phyloP scores from a whole-genome alignment of 768 basidiomycete genomes.

The Collybia mongolica region DNA sequence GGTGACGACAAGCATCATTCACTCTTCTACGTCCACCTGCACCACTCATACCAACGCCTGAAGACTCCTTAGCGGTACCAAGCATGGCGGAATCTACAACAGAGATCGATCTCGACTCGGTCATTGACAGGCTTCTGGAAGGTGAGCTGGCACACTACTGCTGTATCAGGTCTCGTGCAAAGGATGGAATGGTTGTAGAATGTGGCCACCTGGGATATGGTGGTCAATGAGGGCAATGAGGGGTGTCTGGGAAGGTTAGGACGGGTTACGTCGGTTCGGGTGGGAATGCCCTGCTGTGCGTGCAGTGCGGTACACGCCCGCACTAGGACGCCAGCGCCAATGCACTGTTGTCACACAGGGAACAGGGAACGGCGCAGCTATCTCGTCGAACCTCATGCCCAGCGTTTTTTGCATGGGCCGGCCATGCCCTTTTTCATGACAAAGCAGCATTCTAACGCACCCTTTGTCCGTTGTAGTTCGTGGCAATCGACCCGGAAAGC shows the following conservation, averaged over 20 bases:
- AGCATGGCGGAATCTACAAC: slow-evolving; percentile 77
- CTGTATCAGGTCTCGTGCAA: neutral
- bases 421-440: slow-evolving; percentile 2
- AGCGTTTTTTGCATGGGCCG: neutral
- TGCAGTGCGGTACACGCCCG: no score
- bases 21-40: slow-evolving; percentile 6
- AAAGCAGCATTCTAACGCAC: slow-evolving; percentile 11
- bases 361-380: no score
- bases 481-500: slow-evolving; percentile 97
- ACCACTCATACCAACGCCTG: slow-evolving; percentile 7
- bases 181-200: neutral
- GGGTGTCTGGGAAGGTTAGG: neutral
- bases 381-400: no score
- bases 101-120: slow-evolving; percentile 99
- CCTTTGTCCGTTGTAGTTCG: slow-evolving; percentile 61
- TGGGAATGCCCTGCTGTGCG: no score
- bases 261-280: neutral
- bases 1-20: slow-evolving; percentile 10
- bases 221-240: neutral
- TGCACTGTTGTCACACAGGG: neutral
- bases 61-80: slow-evolving; percentile 14
- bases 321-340: neutral
- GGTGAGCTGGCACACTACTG: slow-evolving; percentile 55
- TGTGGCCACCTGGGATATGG: neutral
- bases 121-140: slow-evolving; percentile 97